A percentile compares a stretch with the other conserved stretches of the same genome.
phyloP scores from a whole-genome alignment of 1,284 basidiomycete species.

The Cystobasidium sp. region DNA sequence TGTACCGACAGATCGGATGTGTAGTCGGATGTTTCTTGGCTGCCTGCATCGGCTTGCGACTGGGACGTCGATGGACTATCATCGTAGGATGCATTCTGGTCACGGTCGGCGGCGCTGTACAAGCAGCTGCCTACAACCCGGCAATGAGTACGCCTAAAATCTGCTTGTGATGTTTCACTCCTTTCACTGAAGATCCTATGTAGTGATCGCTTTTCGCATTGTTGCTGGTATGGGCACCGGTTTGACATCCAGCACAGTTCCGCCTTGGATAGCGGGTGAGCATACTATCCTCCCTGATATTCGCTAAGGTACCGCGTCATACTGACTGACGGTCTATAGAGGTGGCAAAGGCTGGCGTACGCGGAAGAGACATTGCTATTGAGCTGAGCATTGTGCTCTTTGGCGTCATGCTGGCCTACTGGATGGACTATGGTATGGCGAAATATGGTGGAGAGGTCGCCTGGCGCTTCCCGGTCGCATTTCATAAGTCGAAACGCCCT shows the following conservation, averaged over 20 bases:
- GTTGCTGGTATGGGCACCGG: slow-evolving; percentile 35
- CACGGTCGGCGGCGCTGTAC: slow-evolving; percentile 35
- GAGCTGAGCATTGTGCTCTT: slow-evolving; percentile 35
- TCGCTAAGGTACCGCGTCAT: not conserved
- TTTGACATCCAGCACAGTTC: slow-evolving; percentile 23
- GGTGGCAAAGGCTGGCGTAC: slow-evolving; percentile 24
- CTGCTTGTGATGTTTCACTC: not conserved
- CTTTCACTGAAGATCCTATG: not conserved
- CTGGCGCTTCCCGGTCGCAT: slow-evolving; percentile 36
- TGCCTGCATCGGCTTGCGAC: slow-evolving; percentile 16
- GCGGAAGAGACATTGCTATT: slow-evolving; percentile 33
- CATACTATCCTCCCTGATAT: not conserved
- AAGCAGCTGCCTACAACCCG: slow-evolving; percentile 35
- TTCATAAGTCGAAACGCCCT: slow-evolving; percentile 12
- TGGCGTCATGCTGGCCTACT: slow-evolving; percentile 36
- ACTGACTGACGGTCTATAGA: not conserved
- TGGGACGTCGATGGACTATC: slow-evolving; percentile 33
- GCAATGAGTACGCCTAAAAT: slow-evolving; percentile 25
- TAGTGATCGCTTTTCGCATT: slow-evolving; percentile 37
- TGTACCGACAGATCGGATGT: slow-evolving; percentile 24
- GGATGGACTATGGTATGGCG: slow-evolving; percentile 39
- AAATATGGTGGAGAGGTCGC: slow-evolving; percentile 37
- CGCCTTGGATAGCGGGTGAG: slow-evolving; percentile 25
- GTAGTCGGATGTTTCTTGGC: slow-evolving; percentile 28
- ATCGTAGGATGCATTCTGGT: slow-evolving; percentile 28